Evolutionary conservation across 805 yeast genomes (phyloP), one percentile per base, ranked within the genome.

Genomic region (Saturnispora silvae): DNA sequence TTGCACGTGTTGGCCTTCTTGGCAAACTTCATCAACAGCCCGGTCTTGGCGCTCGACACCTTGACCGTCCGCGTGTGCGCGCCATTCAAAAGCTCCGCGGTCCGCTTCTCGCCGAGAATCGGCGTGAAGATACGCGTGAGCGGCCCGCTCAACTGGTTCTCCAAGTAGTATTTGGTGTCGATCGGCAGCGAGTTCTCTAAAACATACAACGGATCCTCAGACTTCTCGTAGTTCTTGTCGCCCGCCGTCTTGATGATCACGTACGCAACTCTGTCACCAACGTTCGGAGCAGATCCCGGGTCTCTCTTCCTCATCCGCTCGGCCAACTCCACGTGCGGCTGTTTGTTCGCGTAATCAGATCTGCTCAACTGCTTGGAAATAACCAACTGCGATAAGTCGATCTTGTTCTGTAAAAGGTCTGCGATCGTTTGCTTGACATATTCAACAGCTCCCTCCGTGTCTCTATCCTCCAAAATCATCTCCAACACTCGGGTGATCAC

Each of bases 191-290:
- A 84, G 57, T 92, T 79, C 48, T 92, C 97, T 53, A 92, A 65
- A 1, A 87, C 98, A 48, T 75, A 92, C 23, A 89, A 61, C 2
- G 99, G 99, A 53, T 92, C 99, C 58, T 92, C 99, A 1, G 96
- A 87, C 59, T 92, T 86, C 48, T 89, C 95, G 59, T 87, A 94
- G 45, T 87, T 81, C 54, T 85, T 87, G 40, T 84, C 82, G 35
- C 84, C 78, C 4, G 46, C 46, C 0, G 89, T 77, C 51, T 75
- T 74, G 47, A 83, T 80, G 41, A 92, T 87, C 25, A 92, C 98
- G 54, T 89, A 92, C 5, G 97, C 97, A 23, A 92, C 97, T 61
- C 99, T 82, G 56, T 92, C 99, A 40, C 99, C 99, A 33, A 92
- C 70, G 10, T 85, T 77, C 3, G 98, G 98, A 1, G 98, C 98